Base-by-base conservation (phyloP, 306 rosid species). In the Trichosanthes truncata region DNA sequence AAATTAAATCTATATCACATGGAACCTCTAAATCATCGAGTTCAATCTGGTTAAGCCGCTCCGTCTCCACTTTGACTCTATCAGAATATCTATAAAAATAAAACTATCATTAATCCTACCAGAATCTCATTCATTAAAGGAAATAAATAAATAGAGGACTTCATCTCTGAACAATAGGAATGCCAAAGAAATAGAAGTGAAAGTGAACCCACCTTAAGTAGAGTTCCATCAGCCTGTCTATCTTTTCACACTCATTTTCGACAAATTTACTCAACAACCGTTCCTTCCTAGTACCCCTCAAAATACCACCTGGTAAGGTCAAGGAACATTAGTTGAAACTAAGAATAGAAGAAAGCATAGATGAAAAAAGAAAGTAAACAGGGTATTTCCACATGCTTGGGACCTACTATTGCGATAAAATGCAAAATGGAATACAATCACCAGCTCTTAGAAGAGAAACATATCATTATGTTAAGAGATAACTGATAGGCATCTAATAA, bases 221-320 rank as follows among this genome's bases (percentile, higher is more conserved):
- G 55, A 94, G 92, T 86, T 94, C 98, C 97, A 94, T 92, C 80
- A 94, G 89, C 74, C 97, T 88, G 81, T 94, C 98, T 83, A 92
- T 92, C 88, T 94, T 94, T 84, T 94, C 98, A 72, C 97, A 94
- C 75, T 94, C 98, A 60, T 87, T 91, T 84, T 94, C 98, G 59
- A 94, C 91, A 84, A 91, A 94, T 84, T 94, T 94, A 81, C 97
- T 89, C 55, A 94, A 89, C 80, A 94, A 81, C 86, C 98, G 88
- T 33, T 94, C 98, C 87, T 93, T 91, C 84, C 97, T 94, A 38
- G 98, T 88, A 80, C 97, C 98, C 89, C 97, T 91, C 81, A 88
- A 77, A 85, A 94, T 92, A 81, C 96, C 98, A 89, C 97, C 98
- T 94, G 93, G 52, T 57, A 81, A 80, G 48, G 77, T 62, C 79